phyloP scores from a whole-genome alignment of 2,329 filamentous ascomycete genomes.

The Trichophyton rubrum region DNA sequence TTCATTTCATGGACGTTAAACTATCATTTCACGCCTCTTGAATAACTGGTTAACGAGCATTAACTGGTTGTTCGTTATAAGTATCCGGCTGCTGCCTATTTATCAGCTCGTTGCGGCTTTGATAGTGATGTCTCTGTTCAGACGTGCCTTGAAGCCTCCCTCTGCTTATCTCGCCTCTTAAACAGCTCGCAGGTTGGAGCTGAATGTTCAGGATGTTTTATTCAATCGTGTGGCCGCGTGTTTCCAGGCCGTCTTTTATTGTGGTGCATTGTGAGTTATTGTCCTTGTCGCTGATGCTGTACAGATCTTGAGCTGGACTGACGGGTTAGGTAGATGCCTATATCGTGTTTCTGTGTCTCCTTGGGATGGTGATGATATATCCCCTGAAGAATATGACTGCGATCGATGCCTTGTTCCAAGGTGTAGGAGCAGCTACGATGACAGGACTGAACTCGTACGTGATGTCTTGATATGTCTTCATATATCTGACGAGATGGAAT shows the following conservation, averaged over 20 bases:
- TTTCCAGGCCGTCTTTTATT: background rate
- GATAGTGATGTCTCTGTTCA: background rate
- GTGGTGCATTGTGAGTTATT: background rate
- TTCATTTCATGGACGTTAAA: background rate
- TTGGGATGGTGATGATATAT: slow-evolving; percentile 27
- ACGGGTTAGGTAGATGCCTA: slow-evolving; percentile 25
- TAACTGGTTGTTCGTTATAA: background rate
- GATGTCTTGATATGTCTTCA: background rate
- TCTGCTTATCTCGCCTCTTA: background rate
- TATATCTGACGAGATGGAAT: background rate
- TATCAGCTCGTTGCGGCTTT: background rate
- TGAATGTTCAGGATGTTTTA: background rate
- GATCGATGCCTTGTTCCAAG: slow-evolving; percentile 41
- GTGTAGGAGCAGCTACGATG: slow-evolving; percentile 39
- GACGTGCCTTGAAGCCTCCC: background rate
- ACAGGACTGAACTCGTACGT: slow-evolving; percentile 41
- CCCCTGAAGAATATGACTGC: slow-evolving; percentile 31
- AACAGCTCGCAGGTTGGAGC: background rate
- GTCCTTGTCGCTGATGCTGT: background rate
- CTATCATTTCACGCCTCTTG: background rate
- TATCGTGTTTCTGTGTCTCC: slow-evolving; percentile 27
- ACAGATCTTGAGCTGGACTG: background rate
- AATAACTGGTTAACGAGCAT: too few species aligned
- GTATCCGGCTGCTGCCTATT: background rate
- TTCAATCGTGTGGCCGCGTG: background rate